Evolutionary conservation across 2,329 filamentous ascomycete species (phyloP), one percentile per base, ranked within the genome.

Genomic region (Claviceps humidiphila): DNA sequence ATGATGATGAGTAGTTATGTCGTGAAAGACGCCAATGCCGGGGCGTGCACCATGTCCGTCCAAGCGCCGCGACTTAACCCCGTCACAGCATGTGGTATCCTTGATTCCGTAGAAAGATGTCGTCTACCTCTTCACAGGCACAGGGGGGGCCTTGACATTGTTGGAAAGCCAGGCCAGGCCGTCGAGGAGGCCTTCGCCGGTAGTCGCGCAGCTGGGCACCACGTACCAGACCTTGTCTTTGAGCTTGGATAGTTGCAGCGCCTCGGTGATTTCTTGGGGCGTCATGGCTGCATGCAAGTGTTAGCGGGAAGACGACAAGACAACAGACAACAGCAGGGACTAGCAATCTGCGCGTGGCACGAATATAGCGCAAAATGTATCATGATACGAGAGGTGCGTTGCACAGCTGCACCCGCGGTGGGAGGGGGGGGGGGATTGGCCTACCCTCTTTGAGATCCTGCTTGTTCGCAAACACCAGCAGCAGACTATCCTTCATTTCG

Each of bases 391-490:
- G 30, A 34, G 30, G 30, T 34, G 30, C 30, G 30, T 34, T 11
- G 30, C 30, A 34, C 30, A 34, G 30, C 9, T 34, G 30, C 30
- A 11, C 9, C 30, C 11, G 30, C 30, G 9, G 30, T 34, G 30
- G 9, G 30, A 7, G 26, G 20, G 11, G 16, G 17, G 11, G 14
- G 22, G 20, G 14, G 14, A 30, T 9, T 11, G 4, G 16, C 75
- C 53, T 71, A 87, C 88, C 82, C 66, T 88, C 87, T 54, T 80
- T 76, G 93, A 97, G 77, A 90, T 98, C 93, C 80, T 98, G 93
- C 81, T 98, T 98, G 84, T 98, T 98, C 74, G 93, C 93, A 68
- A 98, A 98, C 66, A 98, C 91, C 66, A 98, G 76, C 64, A 98
- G 82, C 64, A 96, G 84, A 61, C 91, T 91, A 70, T 98, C 93